phyloP scores from a whole-genome alignment of 2,329 filamentous ascomycete genomes.

The Cordyceps javanica region DNA sequence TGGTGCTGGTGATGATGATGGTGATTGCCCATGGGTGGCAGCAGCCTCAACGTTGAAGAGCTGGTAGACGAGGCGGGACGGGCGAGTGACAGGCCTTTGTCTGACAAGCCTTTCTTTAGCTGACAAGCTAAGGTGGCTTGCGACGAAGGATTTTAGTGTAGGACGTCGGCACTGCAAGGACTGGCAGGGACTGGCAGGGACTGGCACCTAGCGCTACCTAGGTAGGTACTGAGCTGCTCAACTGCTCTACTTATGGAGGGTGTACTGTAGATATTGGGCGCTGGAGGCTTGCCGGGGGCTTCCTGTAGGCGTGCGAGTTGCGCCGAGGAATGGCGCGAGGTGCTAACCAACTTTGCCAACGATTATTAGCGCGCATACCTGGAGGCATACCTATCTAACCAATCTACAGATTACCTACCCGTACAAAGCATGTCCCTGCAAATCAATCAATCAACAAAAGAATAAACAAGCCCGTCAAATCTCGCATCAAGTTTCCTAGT shows the following conservation, averaged over 20 bases:
- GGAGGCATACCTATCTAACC: no score
- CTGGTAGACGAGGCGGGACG: background rate
- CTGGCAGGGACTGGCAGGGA: no score
- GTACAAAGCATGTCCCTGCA: no score
- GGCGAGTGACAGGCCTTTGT: no score
- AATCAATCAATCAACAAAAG: no score
- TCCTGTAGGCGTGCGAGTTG: background rate
- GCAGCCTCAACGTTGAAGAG: background rate
- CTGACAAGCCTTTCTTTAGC: no score
- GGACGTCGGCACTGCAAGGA: background rate
- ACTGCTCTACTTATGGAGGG: background rate
- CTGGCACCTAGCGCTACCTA: background rate
- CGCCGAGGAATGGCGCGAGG: background rate
- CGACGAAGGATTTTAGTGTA: background rate
- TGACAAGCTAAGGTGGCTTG: constrained; percentile 2
- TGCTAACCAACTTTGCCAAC: background rate
- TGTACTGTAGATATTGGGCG: background rate
- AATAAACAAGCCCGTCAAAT: no score
- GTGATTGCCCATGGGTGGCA: no score
- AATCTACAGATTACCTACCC: no score
- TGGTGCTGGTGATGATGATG: no score
- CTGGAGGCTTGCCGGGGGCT: background rate
- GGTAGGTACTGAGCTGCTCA: background rate
- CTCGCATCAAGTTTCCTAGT: no score
- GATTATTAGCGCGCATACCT: background rate